Evolutionary conservation across 108 stramenopile species (phyloP).

Genomic region (Cyclotella atomus): DNA sequence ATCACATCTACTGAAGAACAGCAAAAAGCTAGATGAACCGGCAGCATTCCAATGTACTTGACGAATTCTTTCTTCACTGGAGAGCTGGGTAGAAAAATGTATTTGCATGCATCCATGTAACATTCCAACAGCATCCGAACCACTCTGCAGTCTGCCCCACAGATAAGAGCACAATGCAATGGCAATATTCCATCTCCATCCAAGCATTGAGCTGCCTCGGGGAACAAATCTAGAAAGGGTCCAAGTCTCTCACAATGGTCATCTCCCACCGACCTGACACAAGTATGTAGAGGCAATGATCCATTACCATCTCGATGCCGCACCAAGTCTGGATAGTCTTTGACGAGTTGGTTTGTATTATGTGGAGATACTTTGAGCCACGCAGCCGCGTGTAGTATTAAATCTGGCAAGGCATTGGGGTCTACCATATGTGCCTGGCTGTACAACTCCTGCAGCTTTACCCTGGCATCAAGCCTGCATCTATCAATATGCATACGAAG

Average conservation of each 20-base stretch:
- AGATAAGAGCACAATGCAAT: conserved; percentile 26
- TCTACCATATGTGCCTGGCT: neutral
- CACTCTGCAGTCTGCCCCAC: conserved; percentile 19
- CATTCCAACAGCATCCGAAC: conserved; percentile 13
- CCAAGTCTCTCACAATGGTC: conserved; percentile 12
- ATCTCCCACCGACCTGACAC: conserved; percentile 4
- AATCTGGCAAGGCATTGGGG: conserved; percentile 7
- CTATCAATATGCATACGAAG: conserved; percentile 31
- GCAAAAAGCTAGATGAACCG: conserved; percentile 33
- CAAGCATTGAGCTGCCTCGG: conserved; percentile 9
- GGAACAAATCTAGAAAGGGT: neutral
- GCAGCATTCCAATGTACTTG: conserved; percentile 21
- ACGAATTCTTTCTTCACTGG: neutral
- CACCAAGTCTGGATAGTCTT: conserved; percentile 28
- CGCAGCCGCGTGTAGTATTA: conserved; percentile 30
- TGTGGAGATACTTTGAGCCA: conserved; percentile 20
- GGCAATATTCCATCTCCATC: conserved; percentile 29
- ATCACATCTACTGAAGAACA: conserved; percentile 19
- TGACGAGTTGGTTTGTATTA: conserved; percentile 17
- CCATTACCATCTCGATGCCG: conserved; percentile 21
- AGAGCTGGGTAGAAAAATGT: conserved; percentile 11
- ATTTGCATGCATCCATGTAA: conserved; percentile 5
- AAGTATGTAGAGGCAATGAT: conserved; percentile 19
- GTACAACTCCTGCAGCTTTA: conserved; percentile 20
- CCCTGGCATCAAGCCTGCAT: conserved; percentile 14